Conservation (phyloP, 225 moss, liverwort and hornwort species). For the Climacium dendroides region DNA sequence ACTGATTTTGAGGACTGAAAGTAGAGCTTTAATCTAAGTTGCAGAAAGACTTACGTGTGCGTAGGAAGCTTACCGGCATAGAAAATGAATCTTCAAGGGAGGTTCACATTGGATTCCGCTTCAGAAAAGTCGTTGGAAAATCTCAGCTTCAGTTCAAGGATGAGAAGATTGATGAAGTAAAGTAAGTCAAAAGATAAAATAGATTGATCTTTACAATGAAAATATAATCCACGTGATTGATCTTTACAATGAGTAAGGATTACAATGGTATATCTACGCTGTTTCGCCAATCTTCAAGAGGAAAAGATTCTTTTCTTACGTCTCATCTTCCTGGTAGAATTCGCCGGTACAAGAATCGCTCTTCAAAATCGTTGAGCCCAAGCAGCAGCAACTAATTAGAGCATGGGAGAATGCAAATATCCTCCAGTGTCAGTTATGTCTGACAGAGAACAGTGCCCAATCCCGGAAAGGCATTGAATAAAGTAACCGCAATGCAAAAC, state of each 20-base stretch:
- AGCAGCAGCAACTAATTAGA: neutral
- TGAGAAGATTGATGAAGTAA: neutral
- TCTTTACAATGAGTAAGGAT: neutral
- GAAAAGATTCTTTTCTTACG: neutral
- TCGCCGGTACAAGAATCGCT: neutral
- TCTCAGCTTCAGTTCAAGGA: neutral
- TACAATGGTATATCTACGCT: neutral
- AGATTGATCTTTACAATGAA: too few species aligned
- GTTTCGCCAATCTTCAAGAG: neutral
- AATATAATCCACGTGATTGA: neutral
- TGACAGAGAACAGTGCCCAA: neutral
- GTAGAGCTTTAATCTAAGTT: neutral
- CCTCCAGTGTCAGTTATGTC: neutral
- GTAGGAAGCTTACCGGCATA: neutral
- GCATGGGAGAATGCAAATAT: neutral
- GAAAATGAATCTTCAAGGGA: neutral
- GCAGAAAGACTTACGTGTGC: neutral
- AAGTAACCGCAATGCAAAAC: neutral
- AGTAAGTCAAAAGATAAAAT: neutral
- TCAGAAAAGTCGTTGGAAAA: neutral
- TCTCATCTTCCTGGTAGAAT: neutral
- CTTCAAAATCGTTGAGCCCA: conserved; percentile 7
- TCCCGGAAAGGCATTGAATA: neutral
- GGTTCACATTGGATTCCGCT: neutral
- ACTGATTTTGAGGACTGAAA: neutral